Percentiles rank a stretch among this genome's conserved stretches.
These are phyloP conservation scores for Tricholoma furcatifolium DNA, from an alignment of 768 basidiomycete species.

Conservation along the genomic window DNA sequence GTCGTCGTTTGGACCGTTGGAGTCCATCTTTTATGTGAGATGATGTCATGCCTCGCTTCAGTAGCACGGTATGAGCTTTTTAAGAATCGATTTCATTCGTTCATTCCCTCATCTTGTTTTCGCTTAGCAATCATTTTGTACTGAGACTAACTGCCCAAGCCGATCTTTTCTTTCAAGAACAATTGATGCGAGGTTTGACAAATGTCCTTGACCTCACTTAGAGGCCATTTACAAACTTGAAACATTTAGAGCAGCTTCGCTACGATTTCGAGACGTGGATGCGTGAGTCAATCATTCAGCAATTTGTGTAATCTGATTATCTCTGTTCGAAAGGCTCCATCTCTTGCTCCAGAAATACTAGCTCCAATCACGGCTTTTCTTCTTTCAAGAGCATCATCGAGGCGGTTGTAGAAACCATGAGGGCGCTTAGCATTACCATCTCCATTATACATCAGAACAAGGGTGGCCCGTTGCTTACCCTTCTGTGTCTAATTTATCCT, in stretches of 20 bases:
- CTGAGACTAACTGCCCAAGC: conserved; percentile 9
- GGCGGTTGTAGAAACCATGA: background rate
- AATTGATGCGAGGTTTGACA: conserved; percentile 10
- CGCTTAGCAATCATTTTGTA: conserved; percentile 1
- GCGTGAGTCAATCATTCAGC: conserved; percentile 1
- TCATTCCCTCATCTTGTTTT: background rate
- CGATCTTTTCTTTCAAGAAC: conserved; percentile 12
- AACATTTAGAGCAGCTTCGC: conserved; percentile 9
- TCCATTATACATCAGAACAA: conserved; percentile 9
- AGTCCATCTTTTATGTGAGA: conserved; percentile 8
- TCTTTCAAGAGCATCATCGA: conserved; percentile 6
- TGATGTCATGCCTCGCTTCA: conserved; percentile 9
- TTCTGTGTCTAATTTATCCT: conserved; percentile 13
- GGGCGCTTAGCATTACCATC: conserved; percentile 9
- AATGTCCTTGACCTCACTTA: too few relatives aligned
- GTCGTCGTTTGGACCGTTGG: conserved; percentile 3
- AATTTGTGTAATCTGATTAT: background rate
- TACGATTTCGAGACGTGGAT: conserved; percentile 13
- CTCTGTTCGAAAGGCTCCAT: background rate
- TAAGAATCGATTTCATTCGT: background rate
- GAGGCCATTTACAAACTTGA: background rate
- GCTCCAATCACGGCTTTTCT: conserved; percentile 2
- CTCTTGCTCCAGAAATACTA: background rate
- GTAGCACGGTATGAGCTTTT: conserved; percentile 1
- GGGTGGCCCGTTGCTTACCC: conserved; percentile 9